These are phyloP conservation scores for Aphanomyces stellatus DNA, from an alignment of 352 stramenopile species.

Conservation along the genomic window DNA sequence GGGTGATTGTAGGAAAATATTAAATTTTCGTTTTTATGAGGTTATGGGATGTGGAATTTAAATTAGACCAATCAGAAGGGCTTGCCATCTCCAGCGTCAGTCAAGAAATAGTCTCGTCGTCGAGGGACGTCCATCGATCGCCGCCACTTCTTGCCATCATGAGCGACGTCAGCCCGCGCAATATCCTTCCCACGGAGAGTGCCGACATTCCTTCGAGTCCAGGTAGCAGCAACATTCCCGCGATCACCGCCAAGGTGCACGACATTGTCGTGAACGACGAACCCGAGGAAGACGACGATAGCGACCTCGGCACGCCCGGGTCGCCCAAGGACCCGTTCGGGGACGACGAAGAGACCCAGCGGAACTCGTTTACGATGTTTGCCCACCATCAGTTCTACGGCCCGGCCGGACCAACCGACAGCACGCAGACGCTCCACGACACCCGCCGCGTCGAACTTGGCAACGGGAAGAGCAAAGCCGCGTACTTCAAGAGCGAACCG, in stretches of 20 bases:
- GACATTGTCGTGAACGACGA: conserved; percentile 6
- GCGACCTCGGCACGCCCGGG: neutral
- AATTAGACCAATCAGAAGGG: neutral
- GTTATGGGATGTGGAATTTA: neutral
- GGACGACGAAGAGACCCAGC: neutral
- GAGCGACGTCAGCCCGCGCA: neutral
- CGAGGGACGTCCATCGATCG: neutral
- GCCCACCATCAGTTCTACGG: conserved; percentile 13
- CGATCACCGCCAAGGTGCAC: neutral
- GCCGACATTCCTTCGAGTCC: neutral
- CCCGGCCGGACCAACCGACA: neutral
- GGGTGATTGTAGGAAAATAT: neutral
- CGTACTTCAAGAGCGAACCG: conserved; percentile 16
- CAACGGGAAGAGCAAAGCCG: neutral
- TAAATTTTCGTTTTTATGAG: neutral
- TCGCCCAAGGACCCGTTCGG: conserved; percentile 14
- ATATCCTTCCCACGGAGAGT: neutral
- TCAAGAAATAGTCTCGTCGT: neutral
- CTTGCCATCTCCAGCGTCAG: neutral
- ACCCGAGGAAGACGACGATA: conserved; percentile 7
- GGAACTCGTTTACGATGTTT: neutral
- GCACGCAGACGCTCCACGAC: neutral
- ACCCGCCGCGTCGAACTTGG: conserved; percentile 7
- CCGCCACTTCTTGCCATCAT: neutral
- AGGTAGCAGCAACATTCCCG: neutral